A percentile compares a stretch with the other conserved stretches of the same genome.
Evolutionary conservation across 768 basidiomycete genomes (phyloP).

Genomic region (Postia placenta): DNA sequence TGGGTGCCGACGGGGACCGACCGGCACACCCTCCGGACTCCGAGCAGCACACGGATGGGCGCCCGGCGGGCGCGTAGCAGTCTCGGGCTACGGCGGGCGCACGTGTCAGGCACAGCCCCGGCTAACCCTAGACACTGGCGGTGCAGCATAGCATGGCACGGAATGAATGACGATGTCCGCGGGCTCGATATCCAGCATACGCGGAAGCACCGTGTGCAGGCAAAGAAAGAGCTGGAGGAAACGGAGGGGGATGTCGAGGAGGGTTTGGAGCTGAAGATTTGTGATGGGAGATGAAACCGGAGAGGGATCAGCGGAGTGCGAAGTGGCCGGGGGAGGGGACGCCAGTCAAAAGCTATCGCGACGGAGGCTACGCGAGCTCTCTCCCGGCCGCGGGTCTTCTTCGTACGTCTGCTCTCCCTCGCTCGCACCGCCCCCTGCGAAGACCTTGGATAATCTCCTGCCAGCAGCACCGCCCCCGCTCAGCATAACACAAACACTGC

Average conservation of each 20-base stretch:
- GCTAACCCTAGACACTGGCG: no score
- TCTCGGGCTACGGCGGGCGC: no score
- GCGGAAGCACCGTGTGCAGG: no score
- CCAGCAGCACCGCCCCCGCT: background rate
- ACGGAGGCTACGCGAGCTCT: background rate
- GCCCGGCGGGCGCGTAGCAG: no score
- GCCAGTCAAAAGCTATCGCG: background rate
- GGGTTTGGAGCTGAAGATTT: background rate
- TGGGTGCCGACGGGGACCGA: no score
- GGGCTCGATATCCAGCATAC: no score
- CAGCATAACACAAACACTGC: constrained; percentile 1
- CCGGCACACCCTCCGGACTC: no score
- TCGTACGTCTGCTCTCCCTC: background rate
- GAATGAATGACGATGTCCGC: no score
- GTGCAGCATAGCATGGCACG: no score
- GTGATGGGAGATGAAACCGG: background rate
- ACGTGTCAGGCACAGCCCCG: no score
- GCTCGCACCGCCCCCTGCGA: background rate
- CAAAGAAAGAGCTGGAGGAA: background rate
- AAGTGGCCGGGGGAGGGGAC: background rate
- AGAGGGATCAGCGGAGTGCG: background rate
- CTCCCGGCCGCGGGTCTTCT: background rate
- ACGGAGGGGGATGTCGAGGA: background rate
- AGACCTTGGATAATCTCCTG: background rate
- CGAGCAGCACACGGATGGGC: no score